These are phyloP conservation scores for Tolypocladium pustulatum DNA, from an alignment of 2,329 filamentous ascomycete genomes.

Conservation along the genomic window DNA sequence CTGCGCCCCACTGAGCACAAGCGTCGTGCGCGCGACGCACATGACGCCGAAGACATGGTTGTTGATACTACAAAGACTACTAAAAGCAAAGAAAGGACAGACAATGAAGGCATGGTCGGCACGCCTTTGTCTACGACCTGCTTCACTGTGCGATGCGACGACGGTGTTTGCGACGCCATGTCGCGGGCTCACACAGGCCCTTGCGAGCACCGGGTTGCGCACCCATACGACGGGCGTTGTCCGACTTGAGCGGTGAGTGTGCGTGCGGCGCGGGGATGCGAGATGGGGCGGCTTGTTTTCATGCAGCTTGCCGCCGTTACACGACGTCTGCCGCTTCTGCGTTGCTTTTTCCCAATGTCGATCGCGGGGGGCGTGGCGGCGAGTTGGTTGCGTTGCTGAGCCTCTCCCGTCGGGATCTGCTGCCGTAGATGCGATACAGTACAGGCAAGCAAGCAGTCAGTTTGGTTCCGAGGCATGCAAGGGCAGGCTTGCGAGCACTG, in stretches of 20 bases:
- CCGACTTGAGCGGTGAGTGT: background rate
- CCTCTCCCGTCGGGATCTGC: background rate
- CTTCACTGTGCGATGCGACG: background rate
- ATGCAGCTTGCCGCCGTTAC: background rate
- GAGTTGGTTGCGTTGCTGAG: background rate
- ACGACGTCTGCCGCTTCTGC: background rate
- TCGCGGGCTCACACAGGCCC: background rate
- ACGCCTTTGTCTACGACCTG: background rate
- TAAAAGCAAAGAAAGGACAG: background rate
- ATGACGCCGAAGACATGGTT: background rate
- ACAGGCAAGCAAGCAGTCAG: background rate
- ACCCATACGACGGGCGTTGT: background rate
- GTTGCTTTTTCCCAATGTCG: background rate
- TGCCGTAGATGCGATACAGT: background rate
- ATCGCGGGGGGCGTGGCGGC: background rate
- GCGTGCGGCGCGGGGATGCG: background rate
- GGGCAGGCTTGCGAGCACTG: background rate
- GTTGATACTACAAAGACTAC: background rate
- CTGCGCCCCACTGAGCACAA: background rate
- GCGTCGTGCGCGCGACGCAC: background rate
- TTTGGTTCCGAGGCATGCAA: too few relatives aligned
- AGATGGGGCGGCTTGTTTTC: background rate
- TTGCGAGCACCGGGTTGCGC: too few relatives aligned
- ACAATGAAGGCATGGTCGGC: background rate
- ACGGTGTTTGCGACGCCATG: background rate